These are phyloP conservation scores for Mortierella antarctica DNA, from an alignment of 192 early-diverging fungal genomes.

Conservation along the genomic window DNA sequence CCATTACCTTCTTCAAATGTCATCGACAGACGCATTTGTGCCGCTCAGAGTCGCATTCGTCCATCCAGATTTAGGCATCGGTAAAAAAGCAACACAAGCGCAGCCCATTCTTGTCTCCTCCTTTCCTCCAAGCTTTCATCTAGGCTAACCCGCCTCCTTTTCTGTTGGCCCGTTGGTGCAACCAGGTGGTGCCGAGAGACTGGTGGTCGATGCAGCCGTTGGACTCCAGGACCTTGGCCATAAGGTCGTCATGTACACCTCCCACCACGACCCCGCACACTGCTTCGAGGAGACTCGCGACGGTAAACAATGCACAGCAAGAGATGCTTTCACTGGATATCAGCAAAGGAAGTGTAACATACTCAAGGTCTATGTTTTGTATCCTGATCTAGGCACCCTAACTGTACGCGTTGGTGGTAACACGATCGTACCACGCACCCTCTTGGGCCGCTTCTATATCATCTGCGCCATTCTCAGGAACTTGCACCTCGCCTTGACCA, in stretches of 20 bases:
- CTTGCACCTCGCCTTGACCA: conserved; percentile 68
- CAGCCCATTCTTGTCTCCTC: no score
- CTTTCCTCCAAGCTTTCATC: background rate
- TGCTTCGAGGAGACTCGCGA: conserved; percentile 94
- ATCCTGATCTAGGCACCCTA: conserved; percentile 71
- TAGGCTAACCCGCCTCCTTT: background rate
- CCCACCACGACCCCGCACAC: conserved; percentile 88
- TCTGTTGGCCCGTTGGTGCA: background rate
- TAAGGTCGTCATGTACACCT: conserved; percentile 84
- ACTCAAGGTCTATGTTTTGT: background rate
- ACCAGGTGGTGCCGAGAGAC: conserved; percentile 90
- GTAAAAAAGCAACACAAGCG: conserved; percentile 41
- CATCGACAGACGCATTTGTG: conserved; percentile 5
- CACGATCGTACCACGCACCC: conserved; percentile 74
- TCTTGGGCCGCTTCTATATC: conserved; percentile 81
- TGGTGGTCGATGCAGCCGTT: conserved; percentile 92
- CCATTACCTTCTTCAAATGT: background rate
- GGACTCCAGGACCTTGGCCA: conserved; percentile 86
- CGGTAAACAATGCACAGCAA: conserved; percentile 55
- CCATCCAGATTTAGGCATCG: conserved; percentile 96
- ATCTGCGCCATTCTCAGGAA: conserved; percentile 85
- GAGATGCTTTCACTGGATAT: no score
- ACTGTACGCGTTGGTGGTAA: conserved; percentile 78
- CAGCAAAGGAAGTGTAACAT: background rate
- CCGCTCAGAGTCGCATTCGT: conserved; percentile 80